Evolutionary conservation across 2,329 filamentous ascomycete genomes (phyloP), one percentile per base, ranked within the genome.

Genomic region (Paracorniculantispora psalliotae): DNA sequence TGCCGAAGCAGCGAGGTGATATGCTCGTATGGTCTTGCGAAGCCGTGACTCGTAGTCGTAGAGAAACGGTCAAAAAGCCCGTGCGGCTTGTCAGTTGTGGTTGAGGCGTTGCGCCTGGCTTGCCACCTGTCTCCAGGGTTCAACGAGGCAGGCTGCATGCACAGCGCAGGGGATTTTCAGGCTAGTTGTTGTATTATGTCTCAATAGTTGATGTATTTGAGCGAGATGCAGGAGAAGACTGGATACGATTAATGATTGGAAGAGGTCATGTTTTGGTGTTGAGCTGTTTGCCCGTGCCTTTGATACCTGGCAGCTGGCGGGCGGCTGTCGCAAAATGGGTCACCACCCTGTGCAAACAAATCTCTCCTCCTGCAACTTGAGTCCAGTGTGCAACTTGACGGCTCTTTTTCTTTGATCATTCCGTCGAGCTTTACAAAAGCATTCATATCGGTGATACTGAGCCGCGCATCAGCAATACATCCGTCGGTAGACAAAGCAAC

Each of bases 31-130:
- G 28, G 28, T 26, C 8, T 26, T 10, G 26, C 12, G 39, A 23
- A 13, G n/a, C 12, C 41, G 41, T 35, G 30, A 44, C 2, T 37
- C 26, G 33, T 21, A 33, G 30, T 12, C 6, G 30, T 6, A 33
- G 30, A 33, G 41, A 35, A 26, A 55, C n/a, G 35, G 33, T 35
- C 26, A 13, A 17, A 26, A 44, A 55, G 52, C 41, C 52, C 41
- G 52, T 55, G 52, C 52, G 52, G 19, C 30, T 46, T 46, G 52
- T 54, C 52, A 46, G 52, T 35, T 39, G 28, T 43, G n/a, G 26
- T 17, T n/a, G n/a, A n/a, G n/a, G n/a, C n/a, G n/a, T n/a, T n/a
- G n/a, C n/a, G n/a, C n/a, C n/a, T n/a, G n/a, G n/a, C n/a, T 37
- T 26, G n/a, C 25, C 19, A 35, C 8, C 39, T 15, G 9, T 35